phyloP scores from a whole-genome alignment of 2,329 filamentous ascomycete species.

The Colletotrichum higginsianum region DNA sequence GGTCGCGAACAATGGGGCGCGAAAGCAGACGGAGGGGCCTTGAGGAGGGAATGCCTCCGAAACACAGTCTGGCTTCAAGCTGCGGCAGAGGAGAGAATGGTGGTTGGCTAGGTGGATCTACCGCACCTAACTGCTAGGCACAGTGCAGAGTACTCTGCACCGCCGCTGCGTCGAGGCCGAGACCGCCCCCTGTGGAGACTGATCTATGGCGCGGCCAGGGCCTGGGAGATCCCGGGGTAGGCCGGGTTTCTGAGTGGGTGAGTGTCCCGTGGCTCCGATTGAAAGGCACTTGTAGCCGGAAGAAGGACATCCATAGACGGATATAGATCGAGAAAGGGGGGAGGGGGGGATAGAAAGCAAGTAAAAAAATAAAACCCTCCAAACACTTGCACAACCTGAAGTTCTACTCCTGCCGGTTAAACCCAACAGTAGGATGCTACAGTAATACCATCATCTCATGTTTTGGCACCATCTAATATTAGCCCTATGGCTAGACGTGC shows the following conservation, averaged over 20 bases:
- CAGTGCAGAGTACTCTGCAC: too few relatives aligned
- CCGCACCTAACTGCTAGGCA: too few relatives aligned
- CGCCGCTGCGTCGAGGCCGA: slow-evolving; percentile 17
- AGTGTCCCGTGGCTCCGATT: background rate
- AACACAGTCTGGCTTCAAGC: slow-evolving; percentile 21
- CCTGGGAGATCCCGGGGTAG: slow-evolving; percentile 31
- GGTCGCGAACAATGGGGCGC: background rate
- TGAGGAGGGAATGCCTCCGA: slow-evolving; percentile 20
- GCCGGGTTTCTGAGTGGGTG: slow-evolving; percentile 15
- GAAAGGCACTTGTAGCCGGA: background rate
- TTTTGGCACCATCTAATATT: background rate
- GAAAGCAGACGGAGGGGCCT: background rate
- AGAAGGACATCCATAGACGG: background rate
- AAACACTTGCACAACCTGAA: background rate
- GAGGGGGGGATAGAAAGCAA: background rate
- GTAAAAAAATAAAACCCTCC: background rate
- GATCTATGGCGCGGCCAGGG: slow-evolving; percentile 29
- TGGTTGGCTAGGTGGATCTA: slow-evolving; percentile 8
- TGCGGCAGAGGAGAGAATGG: slow-evolving; percentile 11
- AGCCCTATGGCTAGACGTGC: background rate
- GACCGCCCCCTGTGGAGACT: background rate
- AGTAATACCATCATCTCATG: background rate
- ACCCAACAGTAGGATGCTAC: too few relatives aligned
- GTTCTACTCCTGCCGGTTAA: background rate
- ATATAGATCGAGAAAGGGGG: background rate